These are phyloP conservation scores for Schizonepeta tenuifolia DNA, from an alignment of 257 asterid genomes.

Conservation along the genomic window DNA sequence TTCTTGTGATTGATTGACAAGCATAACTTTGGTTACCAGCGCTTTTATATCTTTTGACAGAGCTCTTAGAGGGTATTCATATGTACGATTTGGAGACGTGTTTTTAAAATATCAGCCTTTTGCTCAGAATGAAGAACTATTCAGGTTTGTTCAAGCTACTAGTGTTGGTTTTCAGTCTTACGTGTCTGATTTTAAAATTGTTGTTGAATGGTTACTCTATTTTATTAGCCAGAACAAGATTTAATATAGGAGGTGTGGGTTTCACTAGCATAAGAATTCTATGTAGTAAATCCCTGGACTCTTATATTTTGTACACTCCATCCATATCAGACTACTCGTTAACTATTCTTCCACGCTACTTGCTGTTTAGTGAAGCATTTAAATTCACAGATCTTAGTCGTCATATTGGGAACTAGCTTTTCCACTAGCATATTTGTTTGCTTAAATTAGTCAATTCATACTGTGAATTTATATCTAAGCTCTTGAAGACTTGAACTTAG, in stretches of 20 bases:
- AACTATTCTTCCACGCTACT: slow-evolving; percentile 9
- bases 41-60: slow-evolving; percentile 53
- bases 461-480: background rate
- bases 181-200: slow-evolving; percentile 19
- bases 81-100: slow-evolving; percentile 88
- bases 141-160: slow-evolving; percentile 58
- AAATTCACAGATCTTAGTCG: slow-evolving; percentile 10
- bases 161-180: slow-evolving; percentile 25
- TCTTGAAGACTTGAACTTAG: background rate
- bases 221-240: background rate
- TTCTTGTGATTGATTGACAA: slow-evolving; percentile 35
- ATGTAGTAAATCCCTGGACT: slow-evolving; percentile 2
- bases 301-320: slow-evolving; percentile 10
- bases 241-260: background rate
- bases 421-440: slow-evolving; percentile 22
- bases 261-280: background rate
- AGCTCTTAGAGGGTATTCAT: slow-evolving; percentile 85
- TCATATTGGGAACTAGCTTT: slow-evolving; percentile 11
- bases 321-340: slow-evolving; percentile 19
- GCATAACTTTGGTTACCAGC: slow-evolving; percentile 33
- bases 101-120: slow-evolving; percentile 84
- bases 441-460: background rate
- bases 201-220: background rate
- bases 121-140: slow-evolving; percentile 80
- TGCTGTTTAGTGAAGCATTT: slow-evolving; percentile 28